Conservation (phyloP, 2,329 filamentous ascomycete species). For the Phyllosticta paracitricarpa region DNA sequence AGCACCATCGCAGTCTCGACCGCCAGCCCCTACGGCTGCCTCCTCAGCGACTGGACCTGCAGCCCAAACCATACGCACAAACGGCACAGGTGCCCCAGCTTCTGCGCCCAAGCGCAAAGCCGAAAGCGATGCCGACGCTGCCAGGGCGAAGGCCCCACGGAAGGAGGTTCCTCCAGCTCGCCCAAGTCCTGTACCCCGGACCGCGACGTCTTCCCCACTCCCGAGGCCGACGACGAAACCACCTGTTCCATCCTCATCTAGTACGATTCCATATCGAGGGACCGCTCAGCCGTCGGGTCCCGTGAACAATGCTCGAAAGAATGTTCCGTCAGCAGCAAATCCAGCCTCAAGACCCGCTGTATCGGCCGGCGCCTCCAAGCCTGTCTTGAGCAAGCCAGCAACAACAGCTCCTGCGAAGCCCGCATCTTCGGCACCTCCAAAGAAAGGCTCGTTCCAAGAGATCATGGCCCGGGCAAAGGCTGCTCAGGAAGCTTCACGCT, state of each 20-base stretch:
- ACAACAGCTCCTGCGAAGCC: constrained; percentile 6
- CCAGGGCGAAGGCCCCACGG: constrained; percentile 23
- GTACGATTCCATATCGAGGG: constrained; percentile 27
- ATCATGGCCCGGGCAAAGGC: constrained; percentile 63
- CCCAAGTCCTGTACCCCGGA: constrained; percentile 9
- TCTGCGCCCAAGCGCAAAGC: constrained; percentile 31
- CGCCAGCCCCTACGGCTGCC: constrained; percentile 16
- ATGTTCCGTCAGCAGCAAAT: constrained; percentile 15
- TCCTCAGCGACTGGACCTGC: constrained; percentile 1
- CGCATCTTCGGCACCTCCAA: constrained; percentile 40
- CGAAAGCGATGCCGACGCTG: constrained; percentile 23
- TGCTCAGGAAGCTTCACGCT: constrained; percentile 34
- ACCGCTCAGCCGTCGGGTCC: constrained; percentile 23
- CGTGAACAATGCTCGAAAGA: constrained; percentile 19
- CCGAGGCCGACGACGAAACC: background rate
- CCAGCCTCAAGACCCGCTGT: constrained; percentile 12
- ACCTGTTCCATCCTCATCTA: background rate
- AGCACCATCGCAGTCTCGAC: constrained; percentile 12
- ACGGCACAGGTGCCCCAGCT: constrained; percentile 14
- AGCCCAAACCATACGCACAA: constrained; percentile 5
- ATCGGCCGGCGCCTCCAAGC: constrained; percentile 11
- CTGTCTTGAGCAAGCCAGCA: constrained; percentile 12
- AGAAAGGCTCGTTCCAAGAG: constrained; percentile 65
- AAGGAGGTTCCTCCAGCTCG: constrained; percentile 18
- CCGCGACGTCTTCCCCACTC: constrained; percentile 7